These are phyloP conservation scores for Erysimum cheiri DNA, from an alignment of 441 rosid species.

Conservation along the genomic window DNA sequence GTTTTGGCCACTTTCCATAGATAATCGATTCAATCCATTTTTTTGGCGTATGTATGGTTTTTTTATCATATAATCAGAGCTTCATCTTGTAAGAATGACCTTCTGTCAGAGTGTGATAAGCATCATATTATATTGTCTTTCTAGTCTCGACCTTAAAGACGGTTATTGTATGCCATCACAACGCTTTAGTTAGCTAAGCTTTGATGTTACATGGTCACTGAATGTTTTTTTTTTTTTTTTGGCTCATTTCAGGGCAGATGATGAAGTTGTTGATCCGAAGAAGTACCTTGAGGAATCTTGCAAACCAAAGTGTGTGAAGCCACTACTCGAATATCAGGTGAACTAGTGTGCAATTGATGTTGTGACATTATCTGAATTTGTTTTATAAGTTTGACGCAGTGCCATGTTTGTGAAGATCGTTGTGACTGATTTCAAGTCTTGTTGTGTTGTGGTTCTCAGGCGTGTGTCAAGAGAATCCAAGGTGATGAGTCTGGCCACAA, in stretches of 20 bases:
- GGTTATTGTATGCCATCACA: not conserved
- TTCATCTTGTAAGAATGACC: not conserved
- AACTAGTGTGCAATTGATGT: not conserved
- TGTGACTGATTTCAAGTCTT: conserved; percentile 23
- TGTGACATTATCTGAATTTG: not conserved
- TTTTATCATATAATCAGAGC: not conserved
- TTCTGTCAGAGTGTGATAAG: not conserved
- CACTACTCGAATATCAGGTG: conserved; percentile 65
- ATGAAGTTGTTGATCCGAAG: conserved; percentile 70
- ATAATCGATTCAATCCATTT: not conserved
- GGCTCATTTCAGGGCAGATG: conserved; percentile 63
- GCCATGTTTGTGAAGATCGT: not conserved
- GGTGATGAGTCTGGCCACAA: conserved; percentile 72
- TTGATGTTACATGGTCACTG: conserved; percentile 1
- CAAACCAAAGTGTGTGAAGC: conserved; percentile 74
- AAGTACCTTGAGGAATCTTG: conserved; percentile 70
- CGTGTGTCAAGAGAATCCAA: conserved; percentile 71
- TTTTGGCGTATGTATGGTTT: not conserved
- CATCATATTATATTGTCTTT: not conserved
- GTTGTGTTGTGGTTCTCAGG: conserved; percentile 43
- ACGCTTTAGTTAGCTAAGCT: not conserved
- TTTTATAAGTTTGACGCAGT: not conserved
- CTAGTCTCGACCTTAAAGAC: not conserved
- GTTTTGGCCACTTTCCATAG: not conserved
- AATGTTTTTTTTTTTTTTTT: not conserved